These are phyloP conservation scores for Vanderwaltozyma polyspora DNA, from an alignment of 805 yeast species.

Conservation along the genomic window DNA sequence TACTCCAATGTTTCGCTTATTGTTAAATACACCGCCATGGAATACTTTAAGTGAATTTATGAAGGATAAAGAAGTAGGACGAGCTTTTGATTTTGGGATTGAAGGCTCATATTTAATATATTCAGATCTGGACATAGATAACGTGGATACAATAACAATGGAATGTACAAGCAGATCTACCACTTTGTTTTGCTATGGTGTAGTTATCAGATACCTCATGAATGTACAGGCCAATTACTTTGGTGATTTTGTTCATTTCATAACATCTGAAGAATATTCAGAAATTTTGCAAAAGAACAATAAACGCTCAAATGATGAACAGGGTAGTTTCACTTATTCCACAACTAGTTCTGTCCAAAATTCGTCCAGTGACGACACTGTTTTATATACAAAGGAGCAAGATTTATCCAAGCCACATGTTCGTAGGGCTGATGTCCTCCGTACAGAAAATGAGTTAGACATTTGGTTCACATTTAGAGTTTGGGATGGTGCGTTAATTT, in stretches of 20 bases:
- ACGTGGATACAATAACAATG: conserved; percentile 59
- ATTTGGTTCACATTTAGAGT: conserved; percentile 62
- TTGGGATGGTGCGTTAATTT: conserved; percentile 52
- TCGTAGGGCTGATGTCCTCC: conserved; percentile 23
- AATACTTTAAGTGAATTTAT: conserved; percentile 71
- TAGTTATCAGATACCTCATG: conserved; percentile 62
- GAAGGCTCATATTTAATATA: conserved; percentile 57
- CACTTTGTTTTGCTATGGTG: conserved; percentile 67
- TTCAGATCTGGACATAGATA: conserved; percentile 47
- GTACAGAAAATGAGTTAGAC: conserved; percentile 65
- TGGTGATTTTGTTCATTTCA: conserved; percentile 75
- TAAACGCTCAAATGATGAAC: not conserved
- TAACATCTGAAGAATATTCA: conserved; percentile 75
- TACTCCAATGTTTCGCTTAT: conserved; percentile 52
- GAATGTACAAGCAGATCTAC: conserved; percentile 57
- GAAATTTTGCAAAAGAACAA: conserved; percentile 11
- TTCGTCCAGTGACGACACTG: not conserved
- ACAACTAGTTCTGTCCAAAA: not conserved
- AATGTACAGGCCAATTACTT: conserved; percentile 77
- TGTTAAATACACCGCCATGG: conserved; percentile 81
- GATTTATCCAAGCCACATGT: conserved; percentile 2
- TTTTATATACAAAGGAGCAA: not conserved
- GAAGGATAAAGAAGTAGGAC: conserved; percentile 52
- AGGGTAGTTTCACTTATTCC: not conserved
- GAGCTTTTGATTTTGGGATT: conserved; percentile 48